Conservation (phyloP, 768 basidiomycete genomes). For the Dioszegia hungarica region DNA sequence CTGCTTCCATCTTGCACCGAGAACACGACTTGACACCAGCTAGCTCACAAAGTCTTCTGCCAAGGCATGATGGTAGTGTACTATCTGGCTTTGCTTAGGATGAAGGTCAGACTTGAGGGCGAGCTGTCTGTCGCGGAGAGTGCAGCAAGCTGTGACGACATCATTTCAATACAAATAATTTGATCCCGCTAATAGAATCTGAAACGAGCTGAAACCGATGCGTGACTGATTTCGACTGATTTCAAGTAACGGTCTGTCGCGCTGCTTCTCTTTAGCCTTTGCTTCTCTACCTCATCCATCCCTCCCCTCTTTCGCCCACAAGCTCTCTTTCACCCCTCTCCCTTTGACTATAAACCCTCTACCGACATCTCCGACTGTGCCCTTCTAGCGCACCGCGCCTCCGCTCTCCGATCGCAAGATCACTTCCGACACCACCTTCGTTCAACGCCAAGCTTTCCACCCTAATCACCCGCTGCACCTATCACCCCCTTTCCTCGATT, state of each 20-base stretch:
- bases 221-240: not conserved
- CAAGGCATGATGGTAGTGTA: slow-evolving; percentile 63
- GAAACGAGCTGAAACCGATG: not conserved
- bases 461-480: too few relatives aligned
- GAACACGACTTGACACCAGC: not conserved
- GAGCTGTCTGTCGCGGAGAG: too few relatives aligned
- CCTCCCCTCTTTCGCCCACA: not conserved
- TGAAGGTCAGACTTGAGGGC: too few relatives aligned
- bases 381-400: too few relatives aligned
- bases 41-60: slow-evolving; percentile 69
- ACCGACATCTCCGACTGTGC: too few relatives aligned
- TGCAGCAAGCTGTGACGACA: not conserved
- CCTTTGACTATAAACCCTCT: too few relatives aligned
- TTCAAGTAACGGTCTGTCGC: not conserved
- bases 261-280: too few relatives aligned
- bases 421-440: too few relatives aligned
- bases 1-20: not conserved
- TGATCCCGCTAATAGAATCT: not conserved
- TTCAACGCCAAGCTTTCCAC: too few relatives aligned
- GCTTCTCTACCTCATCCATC: not conserved
- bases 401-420: too few relatives aligned
- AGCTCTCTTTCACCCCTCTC: too few relatives aligned
- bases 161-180: not conserved
- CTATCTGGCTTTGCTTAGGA: not conserved
- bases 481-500: too few relatives aligned